Evolutionary conservation across 2,329 filamentous ascomycete genomes (phyloP).

Genomic region (Cladosporium oxysporum): DNA sequence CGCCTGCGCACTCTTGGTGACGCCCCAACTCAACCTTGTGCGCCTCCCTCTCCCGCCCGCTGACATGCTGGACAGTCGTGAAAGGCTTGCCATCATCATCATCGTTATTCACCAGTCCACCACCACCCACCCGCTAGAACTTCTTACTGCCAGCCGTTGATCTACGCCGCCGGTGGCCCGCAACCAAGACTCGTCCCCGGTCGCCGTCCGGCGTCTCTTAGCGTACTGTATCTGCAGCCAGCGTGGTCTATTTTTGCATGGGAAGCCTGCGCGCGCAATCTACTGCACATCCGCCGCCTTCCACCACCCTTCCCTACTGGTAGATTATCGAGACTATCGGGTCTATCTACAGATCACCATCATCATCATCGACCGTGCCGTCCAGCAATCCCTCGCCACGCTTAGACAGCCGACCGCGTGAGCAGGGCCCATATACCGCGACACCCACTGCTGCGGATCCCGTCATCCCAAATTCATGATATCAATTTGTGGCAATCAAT

Average conservation of each 20-base stretch:
- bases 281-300: constrained; percentile 4
- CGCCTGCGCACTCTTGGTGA: not conserved
- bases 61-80: not conserved
- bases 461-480: not conserved
- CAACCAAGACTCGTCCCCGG: constrained; percentile 15
- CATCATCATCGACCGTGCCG: not conserved
- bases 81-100: not conserved
- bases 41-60: not conserved
- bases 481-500: constrained; percentile 5
- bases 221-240: constrained; percentile 17
- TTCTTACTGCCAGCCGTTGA: constrained; percentile 6
- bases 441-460: not conserved
- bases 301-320: not conserved
- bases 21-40: constrained; percentile 8
- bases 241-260: constrained; percentile 15
- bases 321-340: not conserved
- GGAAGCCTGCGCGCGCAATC: not conserved
- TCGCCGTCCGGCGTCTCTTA: constrained; percentile 8
- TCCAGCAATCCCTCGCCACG: constrained; percentile 11
- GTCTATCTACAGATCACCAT: not conserved
- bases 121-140: not conserved
- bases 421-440: not conserved
- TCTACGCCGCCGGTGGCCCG: constrained; percentile 14
- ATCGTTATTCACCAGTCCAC: not conserved
- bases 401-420: constrained; percentile 1